Conservation (phyloP, 208 protist species). For the Acanthamoeba castellanii region DNA sequence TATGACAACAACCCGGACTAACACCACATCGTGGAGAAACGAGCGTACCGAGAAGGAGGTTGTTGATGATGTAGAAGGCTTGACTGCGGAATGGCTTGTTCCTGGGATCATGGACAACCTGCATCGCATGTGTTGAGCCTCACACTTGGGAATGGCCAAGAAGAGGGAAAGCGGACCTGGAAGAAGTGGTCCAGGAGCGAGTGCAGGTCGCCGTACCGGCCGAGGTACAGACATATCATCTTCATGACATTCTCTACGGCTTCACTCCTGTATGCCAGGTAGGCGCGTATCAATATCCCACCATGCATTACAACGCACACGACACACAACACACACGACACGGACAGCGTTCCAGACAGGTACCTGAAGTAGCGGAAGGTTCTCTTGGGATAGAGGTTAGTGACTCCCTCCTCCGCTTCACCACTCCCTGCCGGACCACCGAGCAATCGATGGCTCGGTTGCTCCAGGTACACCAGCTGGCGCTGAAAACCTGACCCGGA, state of each 20-base stretch:
- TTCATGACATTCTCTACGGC: background rate
- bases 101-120: constrained; percentile 31
- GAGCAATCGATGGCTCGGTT: background rate
- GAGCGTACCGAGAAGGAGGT: constrained; percentile 31
- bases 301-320: background rate
- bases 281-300: background rate
- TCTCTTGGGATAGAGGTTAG: constrained; percentile 11
- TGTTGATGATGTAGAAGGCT: constrained; percentile 57
- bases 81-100: constrained; percentile 22
- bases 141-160: too few species aligned
- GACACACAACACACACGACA: background rate
- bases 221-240: constrained; percentile 22
- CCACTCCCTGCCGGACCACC: background rate
- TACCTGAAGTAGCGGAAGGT: constrained; percentile 60
- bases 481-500: constrained; percentile 36
- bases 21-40: background rate
- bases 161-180: background rate
- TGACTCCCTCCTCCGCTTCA: background rate
- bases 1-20: background rate
- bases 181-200: constrained; percentile 61
- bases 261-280: background rate
- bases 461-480: constrained; percentile 22
- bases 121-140: background rate
- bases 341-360: background rate
- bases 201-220: constrained; percentile 39